phyloP scores from a whole-genome alignment of 2,329 filamentous ascomycete species.

The Raffaelea arxii region DNA sequence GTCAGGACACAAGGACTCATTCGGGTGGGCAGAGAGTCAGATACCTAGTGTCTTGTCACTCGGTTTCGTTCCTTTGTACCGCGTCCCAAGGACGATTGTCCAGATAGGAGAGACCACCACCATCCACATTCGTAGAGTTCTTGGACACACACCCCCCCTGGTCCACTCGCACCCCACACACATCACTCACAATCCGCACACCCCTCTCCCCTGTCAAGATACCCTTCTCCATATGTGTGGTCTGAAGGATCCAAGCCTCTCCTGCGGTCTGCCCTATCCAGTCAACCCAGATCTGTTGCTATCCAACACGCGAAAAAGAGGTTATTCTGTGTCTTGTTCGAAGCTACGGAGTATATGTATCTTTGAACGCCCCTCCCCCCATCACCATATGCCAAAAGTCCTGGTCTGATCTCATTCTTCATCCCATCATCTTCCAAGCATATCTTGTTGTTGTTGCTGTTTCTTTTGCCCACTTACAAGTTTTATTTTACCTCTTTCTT shows the following conservation, averaged over 20 bases:
- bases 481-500: neutral
- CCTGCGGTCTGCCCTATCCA: slow-evolving; percentile 9
- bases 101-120: slow-evolving; percentile 1
- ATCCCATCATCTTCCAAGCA: neutral
- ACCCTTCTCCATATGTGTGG: neutral
- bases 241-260: slow-evolving; percentile 9
- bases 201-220: slow-evolving; percentile 2
- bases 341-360: neutral
- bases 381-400: neutral
- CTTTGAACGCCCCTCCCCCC: neutral
- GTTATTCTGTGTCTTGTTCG: too few relatives aligned
- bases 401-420: neutral
- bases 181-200: neutral
- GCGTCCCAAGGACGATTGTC: neutral
- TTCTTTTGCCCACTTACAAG: neutral
- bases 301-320: too few relatives aligned
- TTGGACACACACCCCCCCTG: too few relatives aligned
- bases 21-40: too few relatives aligned
- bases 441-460: neutral
- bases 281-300: slow-evolving; percentile 4
- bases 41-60: slow-evolving; percentile 8
- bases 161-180: neutral
- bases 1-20: too few relatives aligned
- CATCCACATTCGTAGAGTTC: too few relatives aligned
- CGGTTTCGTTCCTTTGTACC: slow-evolving; percentile 7